Conservation (phyloP, 2,329 filamentous ascomycete species). For the Epichloe bromicola region DNA sequence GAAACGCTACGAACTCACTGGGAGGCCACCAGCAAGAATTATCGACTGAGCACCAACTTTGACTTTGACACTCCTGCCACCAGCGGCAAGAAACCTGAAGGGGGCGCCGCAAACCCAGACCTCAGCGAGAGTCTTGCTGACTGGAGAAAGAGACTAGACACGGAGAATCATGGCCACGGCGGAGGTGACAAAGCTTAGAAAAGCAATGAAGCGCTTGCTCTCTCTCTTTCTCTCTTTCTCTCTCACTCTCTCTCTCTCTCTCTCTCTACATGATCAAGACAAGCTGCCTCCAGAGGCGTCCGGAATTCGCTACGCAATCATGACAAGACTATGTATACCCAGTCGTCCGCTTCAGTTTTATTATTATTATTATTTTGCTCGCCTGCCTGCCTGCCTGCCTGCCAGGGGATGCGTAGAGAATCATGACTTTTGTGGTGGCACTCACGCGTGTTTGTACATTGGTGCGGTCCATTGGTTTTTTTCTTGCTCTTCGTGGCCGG, state of each 20-base stretch:
- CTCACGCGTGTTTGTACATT: neutral
- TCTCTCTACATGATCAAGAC: neutral
- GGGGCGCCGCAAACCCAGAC: conserved; percentile 26
- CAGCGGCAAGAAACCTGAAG: conserved; percentile 29
- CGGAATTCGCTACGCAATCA: conserved; percentile 17
- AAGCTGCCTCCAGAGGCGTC: neutral
- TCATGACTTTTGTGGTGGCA: neutral
- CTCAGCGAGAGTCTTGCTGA: conserved; percentile 63
- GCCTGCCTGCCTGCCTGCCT: too few species aligned
- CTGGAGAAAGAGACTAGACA: conserved; percentile 68
- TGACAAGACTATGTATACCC: conserved; percentile 19
- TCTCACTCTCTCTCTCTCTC: too few species aligned
- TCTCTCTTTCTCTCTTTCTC: too few species aligned
- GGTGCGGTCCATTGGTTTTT: neutral
- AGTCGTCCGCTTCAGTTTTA: conserved; percentile 12
- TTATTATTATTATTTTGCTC: neutral
- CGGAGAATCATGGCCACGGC: conserved; percentile 25
- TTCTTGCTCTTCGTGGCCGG: neutral
- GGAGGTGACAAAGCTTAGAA: conserved; percentile 4
- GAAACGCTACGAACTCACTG: conserved; percentile 84
- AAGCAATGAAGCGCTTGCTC: too few species aligned
- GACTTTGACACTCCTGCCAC: conserved; percentile 54
- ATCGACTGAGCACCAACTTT: conserved; percentile 78
- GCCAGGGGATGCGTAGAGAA: neutral
- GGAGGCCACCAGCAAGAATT: conserved; percentile 93